These are phyloP conservation scores for Chamaecyparis obtusa DNA, from an alignment of 75 land plant genomes.

Conservation along the genomic window DNA sequence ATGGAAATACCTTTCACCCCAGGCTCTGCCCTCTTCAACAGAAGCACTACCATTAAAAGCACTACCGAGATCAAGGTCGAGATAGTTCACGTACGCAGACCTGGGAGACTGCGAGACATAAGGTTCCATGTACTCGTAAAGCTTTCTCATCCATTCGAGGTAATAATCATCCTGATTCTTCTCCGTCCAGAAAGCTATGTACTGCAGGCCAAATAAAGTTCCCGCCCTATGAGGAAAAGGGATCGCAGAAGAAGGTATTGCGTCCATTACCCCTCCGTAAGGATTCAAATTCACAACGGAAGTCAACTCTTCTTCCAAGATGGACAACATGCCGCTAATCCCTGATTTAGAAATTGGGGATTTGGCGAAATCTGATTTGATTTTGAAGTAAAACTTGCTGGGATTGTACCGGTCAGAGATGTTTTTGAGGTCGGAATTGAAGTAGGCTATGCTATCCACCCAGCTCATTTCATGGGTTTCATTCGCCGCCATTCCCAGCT, in stretches of 20 bases:
- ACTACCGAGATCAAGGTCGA: constrained; percentile 11
- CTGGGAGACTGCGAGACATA: constrained; percentile 11
- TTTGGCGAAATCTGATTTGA: constrained; percentile 13
- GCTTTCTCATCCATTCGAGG: not conserved
- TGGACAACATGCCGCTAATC: not conserved
- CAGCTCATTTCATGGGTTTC: constrained; percentile 7
- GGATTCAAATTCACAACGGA: not conserved
- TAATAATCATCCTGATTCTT: not conserved
- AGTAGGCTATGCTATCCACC: not conserved
- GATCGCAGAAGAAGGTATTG: not conserved
- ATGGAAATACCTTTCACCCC: constrained; percentile 38
- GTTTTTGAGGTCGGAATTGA: not conserved
- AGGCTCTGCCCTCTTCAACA: constrained; percentile 24
- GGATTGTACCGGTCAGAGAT: not conserved
- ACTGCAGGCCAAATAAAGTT: constrained; percentile 8
- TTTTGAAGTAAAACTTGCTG: not conserved
- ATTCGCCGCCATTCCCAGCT: not conserved
- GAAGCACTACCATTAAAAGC: constrained; percentile 7
- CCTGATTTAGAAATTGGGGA: not conserved
- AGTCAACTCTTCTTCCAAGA: not conserved
- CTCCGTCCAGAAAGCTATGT: not conserved
- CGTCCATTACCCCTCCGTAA: constrained; percentile 11
- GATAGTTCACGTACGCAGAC: constrained; percentile 14
- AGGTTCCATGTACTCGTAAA: constrained; percentile 15
- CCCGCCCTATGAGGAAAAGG: constrained; percentile 26